These are phyloP conservation scores for Nicotiana otophora DNA, from an alignment of 257 asterid species.

Conservation along the genomic window DNA sequence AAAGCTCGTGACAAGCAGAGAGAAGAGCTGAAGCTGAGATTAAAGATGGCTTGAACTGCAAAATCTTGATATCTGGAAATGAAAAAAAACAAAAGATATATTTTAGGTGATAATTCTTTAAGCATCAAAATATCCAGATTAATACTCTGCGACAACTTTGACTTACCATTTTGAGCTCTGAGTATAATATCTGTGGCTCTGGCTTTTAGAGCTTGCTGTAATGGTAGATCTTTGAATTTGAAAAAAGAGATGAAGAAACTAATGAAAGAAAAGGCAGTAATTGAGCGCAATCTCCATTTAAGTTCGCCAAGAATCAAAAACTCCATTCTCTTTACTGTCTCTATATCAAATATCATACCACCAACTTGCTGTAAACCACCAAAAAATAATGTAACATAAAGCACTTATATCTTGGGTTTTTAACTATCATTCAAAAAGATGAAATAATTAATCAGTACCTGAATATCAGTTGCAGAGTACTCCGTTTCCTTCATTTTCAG, in stretches of 20 bases:
- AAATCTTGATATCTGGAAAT: constrained; percentile 41
- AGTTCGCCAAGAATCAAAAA: constrained; percentile 57
- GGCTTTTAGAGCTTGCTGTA: constrained; percentile 36
- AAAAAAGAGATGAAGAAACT: constrained; percentile 44
- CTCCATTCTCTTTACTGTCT: constrained; percentile 53
- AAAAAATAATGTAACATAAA: neutral
- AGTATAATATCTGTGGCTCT: constrained; percentile 47
- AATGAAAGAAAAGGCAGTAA: constrained; percentile 48
- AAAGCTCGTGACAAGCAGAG: constrained; percentile 36
- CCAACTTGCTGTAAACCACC: constrained; percentile 24
- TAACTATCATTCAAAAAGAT: neutral
- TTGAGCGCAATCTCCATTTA: constrained; percentile 72
- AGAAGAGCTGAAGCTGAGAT: constrained; percentile 65
- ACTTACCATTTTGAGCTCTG: constrained; percentile 51
- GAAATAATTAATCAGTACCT: constrained; percentile 22
- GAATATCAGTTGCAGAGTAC: constrained; percentile 33
- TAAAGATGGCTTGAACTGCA: constrained; percentile 58
- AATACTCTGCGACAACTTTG: neutral
- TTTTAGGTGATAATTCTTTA: neutral
- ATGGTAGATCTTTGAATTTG: constrained; percentile 27
- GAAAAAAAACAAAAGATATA: neutral
- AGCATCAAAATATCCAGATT: neutral
- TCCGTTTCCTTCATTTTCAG: constrained; percentile 56
- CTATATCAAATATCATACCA: constrained; percentile 28
- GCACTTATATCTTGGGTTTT: neutral